Evolutionary conservation across 805 yeast species (phyloP).

Genomic region (Barnettozyma salicaria): DNA sequence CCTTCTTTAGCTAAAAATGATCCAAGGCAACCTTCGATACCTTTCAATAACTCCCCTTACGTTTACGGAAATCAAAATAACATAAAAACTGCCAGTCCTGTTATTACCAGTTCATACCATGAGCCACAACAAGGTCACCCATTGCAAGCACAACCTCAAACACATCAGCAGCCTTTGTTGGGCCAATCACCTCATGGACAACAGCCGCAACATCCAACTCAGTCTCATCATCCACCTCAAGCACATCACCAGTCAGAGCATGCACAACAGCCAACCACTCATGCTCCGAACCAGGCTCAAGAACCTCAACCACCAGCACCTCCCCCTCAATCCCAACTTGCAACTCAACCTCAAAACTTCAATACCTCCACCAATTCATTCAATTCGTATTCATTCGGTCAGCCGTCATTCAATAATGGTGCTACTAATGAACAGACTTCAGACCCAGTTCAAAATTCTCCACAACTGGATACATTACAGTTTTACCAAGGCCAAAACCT

Average conservation of each 20-base stretch:
- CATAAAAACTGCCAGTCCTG: slow-evolving; percentile 4
- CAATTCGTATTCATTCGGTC: neutral
- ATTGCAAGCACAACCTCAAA: slow-evolving; percentile 1
- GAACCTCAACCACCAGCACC: neutral
- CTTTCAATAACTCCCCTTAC: slow-evolving; percentile 4
- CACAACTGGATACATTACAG: slow-evolving; percentile 8
- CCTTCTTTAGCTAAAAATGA: slow-evolving; percentile 5
- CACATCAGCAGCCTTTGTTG: neutral
- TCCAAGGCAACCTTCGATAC: neutral
- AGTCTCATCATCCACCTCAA: slow-evolving; percentile 8
- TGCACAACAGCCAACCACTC: neutral
- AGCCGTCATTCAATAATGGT: neutral
- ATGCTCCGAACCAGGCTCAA: neutral
- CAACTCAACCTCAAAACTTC: neutral
- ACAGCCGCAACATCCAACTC: slow-evolving; percentile 1
- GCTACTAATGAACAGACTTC: neutral
- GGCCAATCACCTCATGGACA: slow-evolving; percentile 8
- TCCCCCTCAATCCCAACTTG: neutral
- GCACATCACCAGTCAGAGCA: slow-evolving; percentile 6
- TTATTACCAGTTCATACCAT: neutral
- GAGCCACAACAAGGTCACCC: slow-evolving; percentile 1
- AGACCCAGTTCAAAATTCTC: slow-evolving; percentile 1
- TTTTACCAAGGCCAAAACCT: slow-evolving; percentile 20
- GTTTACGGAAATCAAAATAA: slow-evolving; percentile 6
- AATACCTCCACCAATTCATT: neutral